Conservation (phyloP, 1,139 yeast genomes). For the Suhomyces guaymorum region DNA sequence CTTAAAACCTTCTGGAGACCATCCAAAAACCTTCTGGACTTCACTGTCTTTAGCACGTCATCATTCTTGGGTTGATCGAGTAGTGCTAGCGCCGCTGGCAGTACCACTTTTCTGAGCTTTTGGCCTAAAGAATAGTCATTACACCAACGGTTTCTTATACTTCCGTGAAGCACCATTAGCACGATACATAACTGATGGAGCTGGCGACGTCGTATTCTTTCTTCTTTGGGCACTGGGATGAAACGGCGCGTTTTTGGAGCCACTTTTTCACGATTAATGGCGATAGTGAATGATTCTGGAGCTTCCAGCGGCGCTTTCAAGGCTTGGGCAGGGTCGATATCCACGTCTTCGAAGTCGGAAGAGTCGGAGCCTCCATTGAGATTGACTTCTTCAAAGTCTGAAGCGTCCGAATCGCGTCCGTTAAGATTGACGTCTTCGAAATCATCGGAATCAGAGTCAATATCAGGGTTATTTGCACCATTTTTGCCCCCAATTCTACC, state of each 20-base stretch:
- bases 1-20: conserved; percentile 66
- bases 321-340: conserved; percentile 15
- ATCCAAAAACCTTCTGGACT: conserved; percentile 72
- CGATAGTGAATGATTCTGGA: conserved; percentile 28
- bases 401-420: not conserved
- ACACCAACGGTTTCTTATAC: conserved; percentile 73
- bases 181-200: conserved; percentile 65
- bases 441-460: conserved; percentile 12
- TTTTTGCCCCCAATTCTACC: not conserved
- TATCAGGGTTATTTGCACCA: not conserved
- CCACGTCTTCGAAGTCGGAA: conserved; percentile 19
- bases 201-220: conserved; percentile 48
- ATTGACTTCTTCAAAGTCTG: conserved; percentile 15
- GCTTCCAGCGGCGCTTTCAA: not conserved
- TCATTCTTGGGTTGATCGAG: conserved; percentile 43
- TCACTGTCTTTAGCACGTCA: conserved; percentile 28
- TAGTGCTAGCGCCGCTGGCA: conserved; percentile 42
- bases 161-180: conserved; percentile 64
- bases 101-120: conserved; percentile 45
- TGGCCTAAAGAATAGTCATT: conserved; percentile 47
- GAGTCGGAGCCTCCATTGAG: conserved; percentile 15
- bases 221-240: conserved; percentile 51
- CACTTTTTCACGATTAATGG: conserved; percentile 19
- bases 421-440: conserved; percentile 20
- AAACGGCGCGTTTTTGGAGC: conserved; percentile 19